Conservation (phyloP, 768 basidiomycete genomes). For the Megacollybia marginata region DNA sequence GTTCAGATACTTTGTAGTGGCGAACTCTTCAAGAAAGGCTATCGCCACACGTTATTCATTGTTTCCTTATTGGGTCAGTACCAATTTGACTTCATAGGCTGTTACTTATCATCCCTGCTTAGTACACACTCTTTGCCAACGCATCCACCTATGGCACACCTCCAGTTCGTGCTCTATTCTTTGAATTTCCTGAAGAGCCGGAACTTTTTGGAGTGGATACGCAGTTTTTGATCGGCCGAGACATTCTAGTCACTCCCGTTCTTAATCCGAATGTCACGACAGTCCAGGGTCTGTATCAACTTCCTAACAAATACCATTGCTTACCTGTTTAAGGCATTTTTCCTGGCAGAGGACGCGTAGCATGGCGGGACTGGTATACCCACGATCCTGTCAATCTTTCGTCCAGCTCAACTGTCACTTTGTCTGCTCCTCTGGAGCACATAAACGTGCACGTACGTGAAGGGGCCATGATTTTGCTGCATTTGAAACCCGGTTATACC, state of each 20-base stretch:
- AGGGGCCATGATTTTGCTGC: constrained; percentile 56
- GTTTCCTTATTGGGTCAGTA: constrained; percentile 71
- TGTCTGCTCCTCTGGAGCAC: constrained; percentile 64
- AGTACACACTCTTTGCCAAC: constrained; percentile 73
- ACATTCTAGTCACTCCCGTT: constrained; percentile 74
- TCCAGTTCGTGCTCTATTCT: constrained; percentile 69
- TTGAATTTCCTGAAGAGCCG: constrained; percentile 67
- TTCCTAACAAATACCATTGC: not conserved
- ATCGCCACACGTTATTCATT: constrained; percentile 66
- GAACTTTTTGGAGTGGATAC: constrained; percentile 53
- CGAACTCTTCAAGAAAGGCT: constrained; percentile 62
- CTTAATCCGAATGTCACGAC: constrained; percentile 58
- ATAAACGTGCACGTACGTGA: constrained; percentile 76
- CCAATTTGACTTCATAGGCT: not conserved
- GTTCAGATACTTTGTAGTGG: constrained; percentile 28
- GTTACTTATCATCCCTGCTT: constrained; percentile 2
- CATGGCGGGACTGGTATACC: constrained; percentile 73
- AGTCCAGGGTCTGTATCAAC: constrained; percentile 45
- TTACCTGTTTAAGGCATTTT: constrained; percentile 41
- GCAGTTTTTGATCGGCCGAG: constrained; percentile 67
- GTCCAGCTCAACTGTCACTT: constrained; percentile 34
- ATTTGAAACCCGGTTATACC: constrained; percentile 59
- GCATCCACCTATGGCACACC: constrained; percentile 60
- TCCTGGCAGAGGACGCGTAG: constrained; percentile 49
- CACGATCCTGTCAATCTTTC: constrained; percentile 44